Percentiles rank a stretch among this genome's conserved stretches.
These are phyloP conservation scores for Pulveroboletus sp. DNA, from an alignment of 768 basidiomycete genomes.

Conservation along the genomic window DNA sequence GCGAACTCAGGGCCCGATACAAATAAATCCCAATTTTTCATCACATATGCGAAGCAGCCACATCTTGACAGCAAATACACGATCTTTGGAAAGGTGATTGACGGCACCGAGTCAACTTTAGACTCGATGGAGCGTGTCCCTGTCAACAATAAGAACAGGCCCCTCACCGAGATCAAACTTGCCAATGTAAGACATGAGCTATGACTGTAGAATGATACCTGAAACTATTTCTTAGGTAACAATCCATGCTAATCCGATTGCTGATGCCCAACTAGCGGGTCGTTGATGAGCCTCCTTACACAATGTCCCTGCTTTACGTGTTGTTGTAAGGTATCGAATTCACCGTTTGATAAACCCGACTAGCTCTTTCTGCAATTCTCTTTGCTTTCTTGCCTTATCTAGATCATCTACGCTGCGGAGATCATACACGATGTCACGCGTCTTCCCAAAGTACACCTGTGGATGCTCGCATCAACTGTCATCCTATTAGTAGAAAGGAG, in stretches of 20 bases:
- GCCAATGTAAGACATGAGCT: constrained; percentile 52
- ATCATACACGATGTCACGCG: constrained; percentile 90
- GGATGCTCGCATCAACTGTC: constrained; percentile 8
- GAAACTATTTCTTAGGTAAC: constrained; percentile 48
- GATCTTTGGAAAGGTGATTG: constrained; percentile 97
- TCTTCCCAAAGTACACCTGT: constrained; percentile 94
- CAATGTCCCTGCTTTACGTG: constrained; percentile 4
- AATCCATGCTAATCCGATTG: constrained; percentile 94
- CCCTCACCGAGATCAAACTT: constrained; percentile 79
- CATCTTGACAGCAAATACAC: constrained; percentile 94
- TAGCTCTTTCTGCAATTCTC: constrained; percentile 87
- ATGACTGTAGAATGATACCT: neutral
- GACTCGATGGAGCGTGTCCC: constrained; percentile 92
- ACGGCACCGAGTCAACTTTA: constrained; percentile 89
- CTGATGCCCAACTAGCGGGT: constrained; percentile 51
- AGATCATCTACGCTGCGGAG: constrained; percentile 84
- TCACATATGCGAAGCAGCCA: constrained; percentile 87
- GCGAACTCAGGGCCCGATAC: constrained; percentile 93
- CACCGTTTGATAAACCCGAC: constrained; percentile 79
- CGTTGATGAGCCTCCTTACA: constrained; percentile 16
- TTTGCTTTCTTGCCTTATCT: constrained; percentile 73
- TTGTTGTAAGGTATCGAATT: constrained; percentile 15
- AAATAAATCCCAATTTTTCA: constrained; percentile 90
- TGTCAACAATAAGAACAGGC: constrained; percentile 87
- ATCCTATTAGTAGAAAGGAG: neutral